phyloP scores from a whole-genome alignment of 1,284 basidiomycete genomes.

The Tilletia setariae region DNA sequence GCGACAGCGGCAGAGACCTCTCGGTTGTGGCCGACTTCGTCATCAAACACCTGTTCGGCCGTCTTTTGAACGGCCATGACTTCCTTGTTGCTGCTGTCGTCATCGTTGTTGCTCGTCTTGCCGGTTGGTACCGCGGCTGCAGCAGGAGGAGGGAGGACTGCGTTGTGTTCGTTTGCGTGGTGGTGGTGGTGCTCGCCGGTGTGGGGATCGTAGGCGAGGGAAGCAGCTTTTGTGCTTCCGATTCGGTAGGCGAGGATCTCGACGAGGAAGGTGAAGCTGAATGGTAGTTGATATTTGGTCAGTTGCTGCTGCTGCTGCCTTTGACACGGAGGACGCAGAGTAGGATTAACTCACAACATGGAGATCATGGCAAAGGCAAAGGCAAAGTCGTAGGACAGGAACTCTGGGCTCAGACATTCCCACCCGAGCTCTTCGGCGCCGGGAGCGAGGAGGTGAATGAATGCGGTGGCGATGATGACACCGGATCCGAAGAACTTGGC shows the following conservation, averaged over 20 bases:
- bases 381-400: conserved; percentile 44
- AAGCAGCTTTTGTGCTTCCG: conserved; percentile 32
- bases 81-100: conserved; percentile 12
- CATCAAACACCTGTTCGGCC: not conserved
- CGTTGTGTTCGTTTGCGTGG: conserved; percentile 41
- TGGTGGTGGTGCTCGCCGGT: conserved; percentile 47
- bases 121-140: conserved; percentile 5
- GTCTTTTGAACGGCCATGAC: not conserved
- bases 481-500: conserved; percentile 81
- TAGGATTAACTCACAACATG: conserved; percentile 31
- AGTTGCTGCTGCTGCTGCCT: not conserved
- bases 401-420: conserved; percentile 39
- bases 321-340: not conserved
- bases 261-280: conserved; percentile 37
- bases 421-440: conserved; percentile 41
- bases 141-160: not conserved
- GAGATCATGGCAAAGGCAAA: conserved; percentile 50
- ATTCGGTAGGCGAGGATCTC: conserved; percentile 50
- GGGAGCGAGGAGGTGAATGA: conserved; percentile 56
- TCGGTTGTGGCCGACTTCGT: not conserved
- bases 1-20: conserved; percentile 4
- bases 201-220: conserved; percentile 50
- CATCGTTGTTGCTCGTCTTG: conserved; percentile 5
- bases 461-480: conserved; percentile 69
- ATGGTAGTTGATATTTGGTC: not conserved